Percentiles rank a stretch among this genome's conserved stretches.
These are phyloP conservation scores for Rhodotorula sp. DNA, from an alignment of 1,284 basidiomycete genomes.

Conservation along the genomic window DNA sequence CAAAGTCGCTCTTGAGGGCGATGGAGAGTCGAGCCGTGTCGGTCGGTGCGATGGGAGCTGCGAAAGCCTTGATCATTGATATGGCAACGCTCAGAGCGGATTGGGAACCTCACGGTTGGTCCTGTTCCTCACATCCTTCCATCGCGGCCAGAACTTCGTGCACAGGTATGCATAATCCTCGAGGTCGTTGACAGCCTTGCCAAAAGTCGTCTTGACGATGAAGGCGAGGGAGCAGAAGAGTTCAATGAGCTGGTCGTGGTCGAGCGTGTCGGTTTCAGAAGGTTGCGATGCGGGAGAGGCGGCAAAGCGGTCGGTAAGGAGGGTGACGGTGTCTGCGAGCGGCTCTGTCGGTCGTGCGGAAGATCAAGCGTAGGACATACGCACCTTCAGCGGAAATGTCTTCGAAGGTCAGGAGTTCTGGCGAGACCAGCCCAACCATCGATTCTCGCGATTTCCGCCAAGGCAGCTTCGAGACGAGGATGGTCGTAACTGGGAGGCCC, in stretches of 20 bases:
- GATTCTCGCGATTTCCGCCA: conserved; percentile 33
- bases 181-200: not conserved
- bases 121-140: conserved; percentile 9
- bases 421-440: conserved; percentile 31
- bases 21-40: conserved; percentile 9
- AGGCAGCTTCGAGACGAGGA: conserved; percentile 25
- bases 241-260: conserved; percentile 31
- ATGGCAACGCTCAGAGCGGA: too few relatives aligned
- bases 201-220: conserved; percentile 22
- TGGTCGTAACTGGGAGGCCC: conserved; percentile 18
- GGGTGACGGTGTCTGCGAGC: not conserved
- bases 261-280: not conserved
- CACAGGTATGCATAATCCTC: conserved; percentile 10
- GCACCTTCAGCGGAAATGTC: not conserved
- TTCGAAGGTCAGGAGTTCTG: conserved; percentile 5
- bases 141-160: not conserved
- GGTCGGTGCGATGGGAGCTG: conserved; percentile 25
- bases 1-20: conserved; percentile 21
- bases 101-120: conserved; percentile 21
- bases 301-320: conserved; percentile 4
- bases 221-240: conserved; percentile 28
- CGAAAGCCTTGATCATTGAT: too few relatives aligned
- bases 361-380: not conserved
- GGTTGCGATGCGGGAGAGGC: not conserved
- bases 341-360: not conserved